Conservation (phyloP, 169 alveolate species). For the Plasmodium cynomolgi region DNA sequence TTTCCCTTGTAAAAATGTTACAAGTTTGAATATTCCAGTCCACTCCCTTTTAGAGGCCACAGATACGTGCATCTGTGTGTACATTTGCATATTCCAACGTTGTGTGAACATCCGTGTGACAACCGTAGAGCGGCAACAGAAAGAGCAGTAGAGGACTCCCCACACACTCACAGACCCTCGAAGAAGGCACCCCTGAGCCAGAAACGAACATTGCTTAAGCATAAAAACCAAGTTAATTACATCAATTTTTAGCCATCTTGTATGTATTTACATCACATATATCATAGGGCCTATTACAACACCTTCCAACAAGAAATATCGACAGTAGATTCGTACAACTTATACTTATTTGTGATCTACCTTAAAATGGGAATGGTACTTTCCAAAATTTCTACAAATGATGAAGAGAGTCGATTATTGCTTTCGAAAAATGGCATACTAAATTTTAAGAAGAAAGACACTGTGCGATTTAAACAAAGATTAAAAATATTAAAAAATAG, state of each 20-base stretch:
- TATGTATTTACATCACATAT: constrained; percentile 6
- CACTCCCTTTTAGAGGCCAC: background rate
- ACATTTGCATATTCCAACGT: background rate
- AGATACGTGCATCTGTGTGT: background rate
- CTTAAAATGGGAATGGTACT: constrained; percentile 42
- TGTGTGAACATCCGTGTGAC: background rate
- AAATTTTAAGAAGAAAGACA: constrained; percentile 10
- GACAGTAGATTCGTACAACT: constrained; percentile 10
- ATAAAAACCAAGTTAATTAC: background rate
- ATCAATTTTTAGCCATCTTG: background rate
- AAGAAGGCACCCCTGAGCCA: background rate
- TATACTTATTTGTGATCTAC: constrained; percentile 8
- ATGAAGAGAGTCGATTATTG: constrained; percentile 26
- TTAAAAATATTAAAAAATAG: constrained; percentile 21
- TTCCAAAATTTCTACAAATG: constrained; percentile 11
- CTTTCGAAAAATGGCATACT: constrained; percentile 14
- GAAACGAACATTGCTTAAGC: background rate
- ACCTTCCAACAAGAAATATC: constrained; percentile 31
- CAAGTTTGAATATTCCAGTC: background rate
- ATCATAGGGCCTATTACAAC: constrained; percentile 8
- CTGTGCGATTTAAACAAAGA: constrained; percentile 14
- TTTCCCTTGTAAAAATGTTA: background rate
- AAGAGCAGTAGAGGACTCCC: background rate
- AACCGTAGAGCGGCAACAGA: background rate
- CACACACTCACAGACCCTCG: background rate